Evolutionary conservation across 169 alveolate species (phyloP).

Genomic region (Ichthyophthirius multifiliis): DNA sequence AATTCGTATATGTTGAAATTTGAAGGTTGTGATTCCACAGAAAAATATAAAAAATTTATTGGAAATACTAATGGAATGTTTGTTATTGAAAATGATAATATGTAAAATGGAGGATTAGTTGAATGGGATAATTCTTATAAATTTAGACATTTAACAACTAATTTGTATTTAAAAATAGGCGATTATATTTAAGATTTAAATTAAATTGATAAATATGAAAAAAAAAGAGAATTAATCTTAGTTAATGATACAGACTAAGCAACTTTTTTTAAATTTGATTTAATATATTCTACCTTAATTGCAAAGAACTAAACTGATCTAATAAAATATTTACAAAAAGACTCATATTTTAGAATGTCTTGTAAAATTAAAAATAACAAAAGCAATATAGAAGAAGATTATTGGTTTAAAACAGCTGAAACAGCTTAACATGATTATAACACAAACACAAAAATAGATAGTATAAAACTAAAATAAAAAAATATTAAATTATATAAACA

Average conservation of each 20-base stretch:
- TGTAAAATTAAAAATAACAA: too few relatives aligned
- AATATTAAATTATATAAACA: too few relatives aligned
- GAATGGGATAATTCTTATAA: constrained; percentile 13
- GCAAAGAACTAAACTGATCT: not conserved
- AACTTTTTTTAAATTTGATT: constrained; percentile 8
- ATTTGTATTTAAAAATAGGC: not conserved
- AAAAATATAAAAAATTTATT: constrained; percentile 23
- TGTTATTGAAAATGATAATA: constrained; percentile 11
- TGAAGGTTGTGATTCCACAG: constrained; percentile 11
- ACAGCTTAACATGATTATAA: not conserved
- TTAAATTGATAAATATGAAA: not conserved
- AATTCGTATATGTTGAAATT: not conserved
- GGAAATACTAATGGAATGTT: constrained; percentile 27
- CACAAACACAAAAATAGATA: too few relatives aligned
- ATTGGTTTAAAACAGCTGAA: constrained; percentile 17
- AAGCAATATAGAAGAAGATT: not conserved
- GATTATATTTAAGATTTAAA: not conserved
- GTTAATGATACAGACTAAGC: not conserved
- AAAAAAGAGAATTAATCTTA: not conserved
- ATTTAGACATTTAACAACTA: constrained; percentile 16
- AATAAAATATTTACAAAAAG: not conserved
- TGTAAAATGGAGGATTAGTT: constrained; percentile 17
- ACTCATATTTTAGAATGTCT: constrained; percentile 20
- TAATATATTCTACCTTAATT: constrained; percentile 7
- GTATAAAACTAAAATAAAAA: too few relatives aligned